phyloP scores from a whole-genome alignment of 2,329 filamentous ascomycete genomes.

The Stylonectria norvegica region DNA sequence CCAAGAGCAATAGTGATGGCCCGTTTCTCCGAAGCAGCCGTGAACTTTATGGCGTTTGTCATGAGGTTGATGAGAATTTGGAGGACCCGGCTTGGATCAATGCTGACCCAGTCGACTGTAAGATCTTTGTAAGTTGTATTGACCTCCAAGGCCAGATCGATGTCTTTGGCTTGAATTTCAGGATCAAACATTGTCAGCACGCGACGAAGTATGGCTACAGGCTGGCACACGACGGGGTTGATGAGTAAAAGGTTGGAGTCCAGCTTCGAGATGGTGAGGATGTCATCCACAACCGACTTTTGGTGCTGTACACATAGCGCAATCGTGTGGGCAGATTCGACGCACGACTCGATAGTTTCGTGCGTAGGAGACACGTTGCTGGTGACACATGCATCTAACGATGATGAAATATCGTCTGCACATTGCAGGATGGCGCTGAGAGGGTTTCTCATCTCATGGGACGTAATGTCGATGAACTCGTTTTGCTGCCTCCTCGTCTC shows the following conservation, averaged over 20 bases:
- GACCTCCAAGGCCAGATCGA: constrained; percentile 59
- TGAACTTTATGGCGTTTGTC: constrained; percentile 79
- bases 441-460: constrained; percentile 69
- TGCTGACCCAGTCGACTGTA: constrained; percentile 58
- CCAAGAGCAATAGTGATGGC: constrained; percentile 49
- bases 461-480: constrained; percentile 69
- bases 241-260: constrained; percentile 70
- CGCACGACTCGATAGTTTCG: constrained; percentile 52
- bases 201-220: constrained; percentile 59
- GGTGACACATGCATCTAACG: constrained; percentile 24
- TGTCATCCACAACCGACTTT: constrained; percentile 70
- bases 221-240: constrained; percentile 64
- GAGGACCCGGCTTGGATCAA: constrained; percentile 70
- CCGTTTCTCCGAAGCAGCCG: constrained; percentile 34
- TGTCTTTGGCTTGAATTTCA: constrained; percentile 64
- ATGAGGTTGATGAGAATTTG: constrained; percentile 77
- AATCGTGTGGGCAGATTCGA: constrained; percentile 72
- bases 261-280: constrained; percentile 68
- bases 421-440: constrained; percentile 69
- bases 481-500: constrained; percentile 49
- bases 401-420: constrained; percentile 61
- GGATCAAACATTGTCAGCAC: constrained; percentile 73
- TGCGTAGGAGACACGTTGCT: constrained; percentile 2
- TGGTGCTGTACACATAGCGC: constrained; percentile 73
- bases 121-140: constrained; percentile 55